A percentile compares a stretch with the other conserved stretches of the same genome.
Conservation (phyloP, 179 eudicot genomes). For the Nepenthes alata region DNA sequence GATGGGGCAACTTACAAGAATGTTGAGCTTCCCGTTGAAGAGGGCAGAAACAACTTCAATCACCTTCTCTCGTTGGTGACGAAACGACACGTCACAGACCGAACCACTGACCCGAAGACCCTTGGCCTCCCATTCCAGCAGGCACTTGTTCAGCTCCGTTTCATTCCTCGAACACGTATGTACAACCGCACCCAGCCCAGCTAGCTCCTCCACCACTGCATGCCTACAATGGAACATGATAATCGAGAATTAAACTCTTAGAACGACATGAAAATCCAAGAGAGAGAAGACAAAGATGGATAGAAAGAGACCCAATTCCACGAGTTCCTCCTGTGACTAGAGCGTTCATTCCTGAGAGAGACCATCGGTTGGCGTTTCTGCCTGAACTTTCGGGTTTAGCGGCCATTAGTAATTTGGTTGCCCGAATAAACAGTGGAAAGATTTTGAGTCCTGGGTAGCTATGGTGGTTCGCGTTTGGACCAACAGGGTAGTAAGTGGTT, state of each 20-base stretch:
- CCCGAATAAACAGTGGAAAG: too few relatives aligned
- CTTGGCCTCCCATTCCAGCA: constrained; percentile 57
- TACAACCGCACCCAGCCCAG: constrained; percentile 55
- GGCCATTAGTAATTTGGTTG: constrained; percentile 14
- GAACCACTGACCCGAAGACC: constrained; percentile 59
- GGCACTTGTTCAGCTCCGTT: constrained; percentile 45
- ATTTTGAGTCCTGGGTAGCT: too few relatives aligned
- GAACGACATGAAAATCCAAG: not conserved
- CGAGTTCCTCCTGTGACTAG: constrained; percentile 89
- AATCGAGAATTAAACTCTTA: not conserved
- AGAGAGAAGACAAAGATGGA: constrained; percentile 4
- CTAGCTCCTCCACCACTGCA: constrained; percentile 74
- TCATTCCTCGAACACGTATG: constrained; percentile 75
- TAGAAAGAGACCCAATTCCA: constrained; percentile 50
- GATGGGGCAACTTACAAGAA: constrained; percentile 44
- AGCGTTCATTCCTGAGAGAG: constrained; percentile 61
- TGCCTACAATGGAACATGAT: constrained; percentile 22
- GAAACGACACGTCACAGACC: constrained; percentile 52
- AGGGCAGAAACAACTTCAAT: constrained; percentile 42
- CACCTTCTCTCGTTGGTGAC: constrained; percentile 40
- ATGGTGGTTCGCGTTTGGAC: too few relatives aligned
- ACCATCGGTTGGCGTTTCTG: constrained; percentile 37
- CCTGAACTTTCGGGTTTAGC: constrained; percentile 20
- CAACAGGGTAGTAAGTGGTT: too few relatives aligned
- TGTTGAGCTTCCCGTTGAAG: constrained; percentile 64